Conservation (phyloP, 192 early-diverging fungal species). For the Coemansia sp. region DNA sequence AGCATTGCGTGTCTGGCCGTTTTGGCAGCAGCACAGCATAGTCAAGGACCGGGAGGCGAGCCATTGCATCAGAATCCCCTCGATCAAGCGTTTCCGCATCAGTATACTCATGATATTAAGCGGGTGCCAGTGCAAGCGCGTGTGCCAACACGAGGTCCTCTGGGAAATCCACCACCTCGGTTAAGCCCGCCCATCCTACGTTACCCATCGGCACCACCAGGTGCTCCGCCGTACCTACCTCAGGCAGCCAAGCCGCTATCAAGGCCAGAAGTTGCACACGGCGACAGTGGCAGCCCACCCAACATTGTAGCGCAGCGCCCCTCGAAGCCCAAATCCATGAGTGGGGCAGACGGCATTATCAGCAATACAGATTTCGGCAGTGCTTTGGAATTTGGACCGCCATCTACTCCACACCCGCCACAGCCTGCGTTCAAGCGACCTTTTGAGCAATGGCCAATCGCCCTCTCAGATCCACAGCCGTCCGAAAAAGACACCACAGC, state of each 20-base stretch:
- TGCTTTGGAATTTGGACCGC: background rate
- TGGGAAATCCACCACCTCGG: background rate
- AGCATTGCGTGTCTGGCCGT: slow-evolving; percentile 3
- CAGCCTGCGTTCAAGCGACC: background rate
- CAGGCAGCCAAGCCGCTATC: background rate
- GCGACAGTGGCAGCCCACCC: background rate
- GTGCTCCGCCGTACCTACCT: background rate
- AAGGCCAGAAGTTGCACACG: background rate
- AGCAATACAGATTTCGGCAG: background rate
- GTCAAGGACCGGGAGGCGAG: background rate
- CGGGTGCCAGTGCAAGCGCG: background rate
- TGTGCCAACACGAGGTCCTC: background rate
- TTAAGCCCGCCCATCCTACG: background rate
- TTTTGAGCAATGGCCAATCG: background rate
- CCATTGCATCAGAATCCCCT: background rate
- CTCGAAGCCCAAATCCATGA: background rate
- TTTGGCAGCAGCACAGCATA: slow-evolving; percentile 7
- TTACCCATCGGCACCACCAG: background rate
- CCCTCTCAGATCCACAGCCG: background rate
- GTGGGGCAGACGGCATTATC: background rate
- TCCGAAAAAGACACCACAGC: background rate
- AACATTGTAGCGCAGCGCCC: background rate
- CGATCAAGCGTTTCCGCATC: background rate
- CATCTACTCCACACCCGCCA: background rate
- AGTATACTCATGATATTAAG: background rate